Evolutionary conservation across 2,329 filamentous ascomycete species (phyloP).

Genomic region (Fusarium sp.): DNA sequence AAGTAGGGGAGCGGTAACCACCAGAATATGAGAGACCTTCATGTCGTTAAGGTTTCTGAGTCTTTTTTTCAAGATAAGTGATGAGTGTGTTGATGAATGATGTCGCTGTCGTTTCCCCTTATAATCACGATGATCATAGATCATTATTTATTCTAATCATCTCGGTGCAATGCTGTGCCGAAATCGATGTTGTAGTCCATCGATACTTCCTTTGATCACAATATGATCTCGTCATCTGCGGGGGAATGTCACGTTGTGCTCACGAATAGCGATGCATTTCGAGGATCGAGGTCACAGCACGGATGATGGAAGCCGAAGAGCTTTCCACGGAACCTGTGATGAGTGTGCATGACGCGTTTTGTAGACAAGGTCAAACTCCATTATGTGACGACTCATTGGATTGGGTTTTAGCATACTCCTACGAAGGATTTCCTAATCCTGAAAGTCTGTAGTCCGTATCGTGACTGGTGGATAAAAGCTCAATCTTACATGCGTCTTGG

Average conservation of each 20-base stretch:
- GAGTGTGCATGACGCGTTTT: not conserved
- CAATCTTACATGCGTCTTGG: not conserved
- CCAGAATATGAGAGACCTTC: not conserved
- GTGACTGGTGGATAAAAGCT: not conserved
- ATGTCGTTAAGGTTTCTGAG: not conserved
- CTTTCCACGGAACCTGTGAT: no score
- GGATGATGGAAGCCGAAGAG: not conserved
- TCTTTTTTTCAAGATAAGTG: not conserved
- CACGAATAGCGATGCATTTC: not conserved
- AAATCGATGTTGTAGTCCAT: fast-evolving
- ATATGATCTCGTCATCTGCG: not conserved
- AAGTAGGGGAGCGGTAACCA: not conserved
- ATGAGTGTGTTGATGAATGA: not conserved
- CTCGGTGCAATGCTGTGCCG: not conserved
- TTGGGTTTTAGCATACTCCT: not conserved
- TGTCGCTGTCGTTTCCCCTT: no score
- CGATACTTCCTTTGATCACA: no score
- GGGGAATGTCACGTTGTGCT: not conserved
- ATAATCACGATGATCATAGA: no score
- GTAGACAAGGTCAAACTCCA: no score
- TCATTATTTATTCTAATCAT: no score
- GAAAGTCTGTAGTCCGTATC: not conserved
- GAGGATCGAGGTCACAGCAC: no score
- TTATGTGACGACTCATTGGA: not conserved
- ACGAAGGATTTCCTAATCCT: not conserved